Evolutionary conservation across 2,329 filamentous ascomycete genomes (phyloP), one percentile per base, ranked within the genome.

Genomic region (Ophiostoma pallidulum): DNA sequence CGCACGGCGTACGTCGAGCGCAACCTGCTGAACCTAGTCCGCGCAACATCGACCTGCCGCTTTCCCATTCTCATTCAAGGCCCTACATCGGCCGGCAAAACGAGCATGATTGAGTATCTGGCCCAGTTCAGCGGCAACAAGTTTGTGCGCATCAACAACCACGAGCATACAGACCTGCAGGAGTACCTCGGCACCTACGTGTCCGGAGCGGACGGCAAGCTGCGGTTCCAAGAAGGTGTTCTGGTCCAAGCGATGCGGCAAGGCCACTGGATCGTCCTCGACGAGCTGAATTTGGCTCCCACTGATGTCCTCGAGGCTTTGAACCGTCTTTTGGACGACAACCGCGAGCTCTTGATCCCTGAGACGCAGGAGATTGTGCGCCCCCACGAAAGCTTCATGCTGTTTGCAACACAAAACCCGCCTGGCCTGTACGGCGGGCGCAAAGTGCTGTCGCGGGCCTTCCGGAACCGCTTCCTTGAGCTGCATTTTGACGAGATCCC

Each of bases 101-200:
- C 92, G 0, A 97, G 91, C 65, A 98, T 99, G 92, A 94, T 98
- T 36, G 91, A 97, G 65, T 96, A 95, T 62, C 75, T 99, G 32
- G 91, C 94, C n/a, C 92, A 94, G 59, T 84, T 86, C 47, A 97
- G 89, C 26, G 92, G 94, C 4, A 95, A 99, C 62, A 92, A 86
- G 60, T 98, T 97, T 60, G 89, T 98, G 37, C 81, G 92, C 51
- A 98, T 99, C 71, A 99, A 99, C 68, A 99, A 99, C 57, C 92
- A 99, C 65, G 94, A 99, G 61, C 92, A 98, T 60, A 98, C 92
- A 0, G 92, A 99, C 63, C 71, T 99, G 32, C 92, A 98, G 64
- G 94, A 99, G 62, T 99, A 99, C 59, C 70, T 99, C 6, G 92
- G 92, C 16, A 94, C 89, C 0, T 99, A 98, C 57, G 73, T 95